Conservation (phyloP, 768 basidiomycete species). For the Pleurotus pulmonarius region DNA sequence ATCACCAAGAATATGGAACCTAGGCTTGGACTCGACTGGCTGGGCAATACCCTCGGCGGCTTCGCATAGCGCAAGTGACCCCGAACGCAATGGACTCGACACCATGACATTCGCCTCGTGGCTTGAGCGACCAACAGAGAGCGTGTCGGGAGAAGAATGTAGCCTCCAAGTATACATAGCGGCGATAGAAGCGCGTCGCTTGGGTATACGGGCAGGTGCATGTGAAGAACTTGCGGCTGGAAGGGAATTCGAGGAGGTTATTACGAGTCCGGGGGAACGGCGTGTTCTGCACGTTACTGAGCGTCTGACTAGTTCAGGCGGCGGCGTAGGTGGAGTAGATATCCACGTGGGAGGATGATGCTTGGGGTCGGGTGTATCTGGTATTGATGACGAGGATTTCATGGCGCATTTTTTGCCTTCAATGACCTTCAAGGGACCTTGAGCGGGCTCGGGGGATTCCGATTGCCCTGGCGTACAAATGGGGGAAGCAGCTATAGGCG, state of each 20-base stretch:
- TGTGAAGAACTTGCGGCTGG: conserved; percentile 35
- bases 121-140: not conserved
- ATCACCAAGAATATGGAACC: conserved; percentile 28
- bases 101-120: not conserved
- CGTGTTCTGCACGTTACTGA: conserved; percentile 29
- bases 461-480: conserved; percentile 38
- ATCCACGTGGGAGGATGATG: conserved; percentile 48
- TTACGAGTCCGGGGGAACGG: conserved; percentile 22
- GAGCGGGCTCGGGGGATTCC: not conserved
- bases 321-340: conserved; percentile 57
- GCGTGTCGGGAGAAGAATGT: not conserved
- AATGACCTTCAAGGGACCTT: not conserved
- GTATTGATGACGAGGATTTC: not conserved
- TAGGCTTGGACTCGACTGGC: conserved; percentile 15
- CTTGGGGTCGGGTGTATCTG: not conserved
- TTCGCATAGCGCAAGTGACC: not conserved
- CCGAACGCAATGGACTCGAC: not conserved
- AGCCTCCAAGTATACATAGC: conserved; percentile 18
- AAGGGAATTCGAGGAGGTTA: conserved; percentile 44
- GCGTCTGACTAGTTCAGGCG: conserved; percentile 36
- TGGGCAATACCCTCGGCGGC: conserved; percentile 3
- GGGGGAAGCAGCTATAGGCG: conserved; percentile 60
- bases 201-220: conserved; percentile 22
- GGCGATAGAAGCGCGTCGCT: conserved; percentile 42
- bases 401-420: conserved; percentile 6